Conservation (phyloP, 108 stramenopile genomes). For the Fistulifera pelliculosa region DNA sequence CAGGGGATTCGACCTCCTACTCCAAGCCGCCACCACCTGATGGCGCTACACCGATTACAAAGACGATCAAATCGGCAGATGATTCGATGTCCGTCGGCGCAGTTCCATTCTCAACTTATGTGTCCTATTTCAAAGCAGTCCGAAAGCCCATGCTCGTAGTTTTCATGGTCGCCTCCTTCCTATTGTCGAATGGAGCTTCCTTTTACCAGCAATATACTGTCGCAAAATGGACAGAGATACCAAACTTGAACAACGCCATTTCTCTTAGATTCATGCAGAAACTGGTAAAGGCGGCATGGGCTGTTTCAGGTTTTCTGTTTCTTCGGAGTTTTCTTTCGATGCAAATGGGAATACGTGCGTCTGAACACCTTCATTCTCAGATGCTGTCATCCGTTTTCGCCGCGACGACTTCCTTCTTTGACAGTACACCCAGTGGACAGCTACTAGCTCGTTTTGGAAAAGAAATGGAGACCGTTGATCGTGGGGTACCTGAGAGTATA, state of each 20-base stretch:
- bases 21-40: not conserved
- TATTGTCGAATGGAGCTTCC: conserved; percentile 59
- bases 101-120: conserved; percentile 59
- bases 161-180: conserved; percentile 47
- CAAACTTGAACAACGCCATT: conserved; percentile 35
- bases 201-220: conserved; percentile 77
- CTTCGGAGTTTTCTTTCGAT: conserved; percentile 59
- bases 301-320: conserved; percentile 60
- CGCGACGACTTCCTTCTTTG: conserved; percentile 90
- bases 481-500: conserved; percentile 60
- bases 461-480: conserved; percentile 73
- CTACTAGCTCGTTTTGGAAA: conserved; percentile 85
- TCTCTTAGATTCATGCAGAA: conserved; percentile 40
- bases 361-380: conserved; percentile 44
- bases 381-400: conserved; percentile 76
- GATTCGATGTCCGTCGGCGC: conserved; percentile 72
- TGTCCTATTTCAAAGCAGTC: conserved; percentile 63
- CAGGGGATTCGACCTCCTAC: not conserved
- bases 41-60: not conserved
- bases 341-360: conserved; percentile 57
- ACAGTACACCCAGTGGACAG: conserved; percentile 87
- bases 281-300: conserved; percentile 58
- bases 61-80: conserved; percentile 43
- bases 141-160: conserved; percentile 54
- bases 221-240: conserved; percentile 69